Conservation (phyloP, 257 asterid genomes). For the Salvia rosmarinus region DNA sequence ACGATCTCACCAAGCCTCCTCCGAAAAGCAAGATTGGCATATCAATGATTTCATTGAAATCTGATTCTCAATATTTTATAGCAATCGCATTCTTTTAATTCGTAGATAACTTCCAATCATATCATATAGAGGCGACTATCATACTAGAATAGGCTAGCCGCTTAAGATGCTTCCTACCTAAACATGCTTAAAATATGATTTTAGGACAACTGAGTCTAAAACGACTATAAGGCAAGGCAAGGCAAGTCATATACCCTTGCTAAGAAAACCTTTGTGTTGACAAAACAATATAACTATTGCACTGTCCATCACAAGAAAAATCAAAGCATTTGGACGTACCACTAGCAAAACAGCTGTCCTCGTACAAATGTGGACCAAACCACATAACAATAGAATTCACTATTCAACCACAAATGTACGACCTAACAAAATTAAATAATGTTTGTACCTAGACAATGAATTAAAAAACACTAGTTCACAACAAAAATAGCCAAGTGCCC, state of each 20-base stretch:
- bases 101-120: no score
- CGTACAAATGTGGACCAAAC: constrained; percentile 48
- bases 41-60: neutral
- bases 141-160: neutral
- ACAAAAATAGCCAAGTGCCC: constrained; percentile 39
- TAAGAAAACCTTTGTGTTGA: constrained; percentile 14
- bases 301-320: constrained; percentile 11
- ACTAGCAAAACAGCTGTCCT: constrained; percentile 44
- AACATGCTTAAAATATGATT: no score
- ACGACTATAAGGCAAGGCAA: neutral
- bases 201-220: neutral
- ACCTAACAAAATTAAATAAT: constrained; percentile 32
- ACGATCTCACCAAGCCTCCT: no score
- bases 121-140: neutral
- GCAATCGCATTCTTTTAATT: neutral
- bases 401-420: constrained; percentile 26
- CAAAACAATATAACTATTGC: constrained; percentile 5
- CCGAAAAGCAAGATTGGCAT: no score
- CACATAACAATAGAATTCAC: neutral
- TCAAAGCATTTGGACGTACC: constrained; percentile 30
- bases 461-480: constrained; percentile 32
- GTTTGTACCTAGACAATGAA: constrained; percentile 25
- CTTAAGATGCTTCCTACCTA: neutral
- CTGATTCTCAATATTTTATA: neutral
- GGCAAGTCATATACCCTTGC: neutral